Conservation (phyloP, 345 rosid species). For the Salix koriyanagi region DNA sequence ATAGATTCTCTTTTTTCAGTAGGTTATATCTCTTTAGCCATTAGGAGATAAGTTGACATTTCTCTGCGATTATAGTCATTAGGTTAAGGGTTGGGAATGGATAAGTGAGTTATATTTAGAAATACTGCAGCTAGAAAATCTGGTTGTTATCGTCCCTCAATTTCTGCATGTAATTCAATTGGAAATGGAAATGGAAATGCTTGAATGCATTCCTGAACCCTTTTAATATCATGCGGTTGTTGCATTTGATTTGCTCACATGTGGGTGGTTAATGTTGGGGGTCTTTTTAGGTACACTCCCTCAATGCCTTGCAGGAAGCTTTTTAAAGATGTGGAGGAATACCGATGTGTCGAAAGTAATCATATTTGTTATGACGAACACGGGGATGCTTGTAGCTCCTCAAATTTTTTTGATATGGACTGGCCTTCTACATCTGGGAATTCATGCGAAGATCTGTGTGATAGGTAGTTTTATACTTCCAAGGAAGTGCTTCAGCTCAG, state of each 20-base stretch:
- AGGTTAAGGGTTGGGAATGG: neutral
- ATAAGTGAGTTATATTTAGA: neutral
- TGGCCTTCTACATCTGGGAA: constrained; percentile 91
- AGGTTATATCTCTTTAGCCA: neutral
- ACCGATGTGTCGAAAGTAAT: constrained; percentile 39
- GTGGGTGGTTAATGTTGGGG: constrained; percentile 17
- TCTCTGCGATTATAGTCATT: neutral
- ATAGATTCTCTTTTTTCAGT: neutral
- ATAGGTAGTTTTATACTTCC: constrained; percentile 43
- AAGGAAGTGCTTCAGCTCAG: neutral
- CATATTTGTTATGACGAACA: constrained; percentile 43
- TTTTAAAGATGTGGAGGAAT: constrained; percentile 37
- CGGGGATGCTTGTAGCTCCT: constrained; percentile 55
- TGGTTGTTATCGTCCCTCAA: neutral
- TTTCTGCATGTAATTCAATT: neutral
- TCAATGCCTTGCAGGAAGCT: constrained; percentile 28
- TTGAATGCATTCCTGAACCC: neutral
- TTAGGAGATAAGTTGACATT: neutral
- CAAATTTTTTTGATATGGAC: constrained; percentile 68
- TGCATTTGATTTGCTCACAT: neutral
- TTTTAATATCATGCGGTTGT: neutral
- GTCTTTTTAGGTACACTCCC: constrained; percentile 42
- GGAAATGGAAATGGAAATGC: neutral
- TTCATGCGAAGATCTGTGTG: constrained; percentile 65
- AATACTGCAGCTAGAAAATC: neutral